Evolutionary conservation across 257 asterid species (phyloP), one percentile per base, ranked within the genome.

Genomic region (Echium plantagineum): DNA sequence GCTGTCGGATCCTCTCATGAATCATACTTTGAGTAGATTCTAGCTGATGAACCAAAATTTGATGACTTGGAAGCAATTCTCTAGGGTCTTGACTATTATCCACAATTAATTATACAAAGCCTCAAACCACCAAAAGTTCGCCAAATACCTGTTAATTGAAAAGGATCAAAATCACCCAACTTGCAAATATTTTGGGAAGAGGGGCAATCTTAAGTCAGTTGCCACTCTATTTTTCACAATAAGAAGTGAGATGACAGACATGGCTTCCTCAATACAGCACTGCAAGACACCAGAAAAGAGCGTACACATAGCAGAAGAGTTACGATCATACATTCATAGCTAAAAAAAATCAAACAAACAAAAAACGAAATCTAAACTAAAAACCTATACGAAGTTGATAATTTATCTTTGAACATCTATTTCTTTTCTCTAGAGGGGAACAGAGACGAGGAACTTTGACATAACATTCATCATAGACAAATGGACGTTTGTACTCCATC

Each of bases 1-100:
- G 94, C 77, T 85, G 90, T 9, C 93, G 78, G 63, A 91, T 78
- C 56, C 98, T 78, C 68, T 83, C 87, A 69, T 82, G 83, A 60
- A 88, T 85, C 80, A 83, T 77, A 59, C 64, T 80, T 63, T 86
- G 85, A 51, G 82, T 76, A 61, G 77, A 69, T 63, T 75, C 93
- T 75, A 80, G 65, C 46, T 77, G 93, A 72, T 69, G 72, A 75
- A 79, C 52, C 61, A 79, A 46, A 57, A 88, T 80, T 57, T 83
- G 82, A 31, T 76, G 69, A 53, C 85, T 72, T 26, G 70, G 61
- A 57, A 63, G 66, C 46, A 64, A 79, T 61, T 74, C 79, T 28
- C 49, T 12, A 6, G 94, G 91, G 51, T 78, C 94, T 74, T 77
- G 77, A 72, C 69, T 67, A 61, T 72, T 85, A 65, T 70, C 87